phyloP scores from a whole-genome alignment of 2,329 filamentous ascomycete genomes.

The Apiospora pterosperma region DNA sequence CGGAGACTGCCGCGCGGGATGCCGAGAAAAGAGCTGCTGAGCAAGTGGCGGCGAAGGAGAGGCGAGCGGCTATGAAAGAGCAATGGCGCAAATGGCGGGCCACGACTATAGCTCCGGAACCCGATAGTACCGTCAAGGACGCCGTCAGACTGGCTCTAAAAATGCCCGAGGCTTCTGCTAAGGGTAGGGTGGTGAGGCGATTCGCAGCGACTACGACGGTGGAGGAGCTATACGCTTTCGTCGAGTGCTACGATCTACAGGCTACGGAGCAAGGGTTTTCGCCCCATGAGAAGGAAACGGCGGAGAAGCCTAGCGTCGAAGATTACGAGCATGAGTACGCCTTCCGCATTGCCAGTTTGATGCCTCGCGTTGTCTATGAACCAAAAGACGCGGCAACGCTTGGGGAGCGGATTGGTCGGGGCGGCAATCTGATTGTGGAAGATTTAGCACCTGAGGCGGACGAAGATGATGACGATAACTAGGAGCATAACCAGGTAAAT shows the following conservation, averaged over 20 bases:
- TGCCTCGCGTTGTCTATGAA: conserved; percentile 80
- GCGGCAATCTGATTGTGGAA: conserved; percentile 89
- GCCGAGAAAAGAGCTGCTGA: conserved; percentile 60
- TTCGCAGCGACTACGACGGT: conserved; percentile 69
- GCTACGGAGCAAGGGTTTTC: conserved; percentile 23
- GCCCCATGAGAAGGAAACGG: conserved; percentile 27
- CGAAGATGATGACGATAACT: conserved; percentile 31
- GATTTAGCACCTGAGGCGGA: conserved; percentile 49
- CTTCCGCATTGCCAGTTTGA: conserved; percentile 81
- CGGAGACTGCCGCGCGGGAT: conserved; percentile 65
- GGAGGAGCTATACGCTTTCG: conserved; percentile 93
- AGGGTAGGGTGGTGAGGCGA: conserved; percentile 67
- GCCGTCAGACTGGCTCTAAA: conserved; percentile 69
- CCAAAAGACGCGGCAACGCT: conserved; percentile 64
- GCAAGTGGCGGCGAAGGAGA: conserved; percentile 58
- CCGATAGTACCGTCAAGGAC: conserved; percentile 58
- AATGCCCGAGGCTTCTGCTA: conserved; percentile 57
- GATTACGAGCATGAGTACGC: conserved; percentile 76
- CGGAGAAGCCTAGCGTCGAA: conserved; percentile 43
- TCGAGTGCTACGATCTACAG: conserved; percentile 79
- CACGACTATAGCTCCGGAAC: conserved; percentile 64
- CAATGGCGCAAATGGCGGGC: conserved; percentile 84
- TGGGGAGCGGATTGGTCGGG: conserved; percentile 71
- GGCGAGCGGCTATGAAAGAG: conserved; percentile 40
- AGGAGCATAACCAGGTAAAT: conserved; percentile 25